A percentile compares a stretch with the other conserved stretches of the same genome.
These are phyloP conservation scores for Mortierella polycephala DNA, from an alignment of 371 early-diverging fungal species.

Conservation along the genomic window DNA sequence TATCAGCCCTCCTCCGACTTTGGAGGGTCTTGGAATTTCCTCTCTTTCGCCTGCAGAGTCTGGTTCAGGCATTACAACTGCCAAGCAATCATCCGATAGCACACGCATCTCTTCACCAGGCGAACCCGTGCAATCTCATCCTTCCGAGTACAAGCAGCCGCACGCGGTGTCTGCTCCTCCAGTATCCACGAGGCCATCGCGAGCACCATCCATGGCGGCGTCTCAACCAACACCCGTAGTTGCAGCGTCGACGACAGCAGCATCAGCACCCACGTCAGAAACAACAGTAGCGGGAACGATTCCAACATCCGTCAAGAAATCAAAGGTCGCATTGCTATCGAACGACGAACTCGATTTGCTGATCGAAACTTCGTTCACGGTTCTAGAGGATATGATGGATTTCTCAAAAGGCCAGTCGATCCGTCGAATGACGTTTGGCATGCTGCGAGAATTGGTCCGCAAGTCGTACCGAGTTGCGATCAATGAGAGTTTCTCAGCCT, in stretches of 20 bases:
- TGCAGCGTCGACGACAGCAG: neutral
- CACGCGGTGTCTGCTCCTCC: neutral
- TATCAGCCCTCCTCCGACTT: neutral
- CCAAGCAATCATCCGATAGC: neutral
- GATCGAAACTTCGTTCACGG: slow-evolving; percentile 50
- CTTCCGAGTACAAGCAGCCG: neutral
- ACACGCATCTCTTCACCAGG: neutral
- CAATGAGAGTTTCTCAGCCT: slow-evolving; percentile 47
- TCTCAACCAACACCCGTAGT: neutral
- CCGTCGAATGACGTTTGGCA: slow-evolving; percentile 52
- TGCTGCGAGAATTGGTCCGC: slow-evolving; percentile 47
- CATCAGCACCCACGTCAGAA: slow-evolving; percentile 1
- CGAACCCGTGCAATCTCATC: too few species aligned
- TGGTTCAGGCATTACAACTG: neutral
- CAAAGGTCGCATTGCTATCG: slow-evolving; percentile 29
- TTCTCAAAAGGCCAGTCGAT: slow-evolving; percentile 53
- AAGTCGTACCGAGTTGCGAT: slow-evolving; percentile 51
- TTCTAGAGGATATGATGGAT: slow-evolving; percentile 53
- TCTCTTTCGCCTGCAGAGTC: neutral
- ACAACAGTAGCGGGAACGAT: neutral
- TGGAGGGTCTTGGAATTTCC: neutral
- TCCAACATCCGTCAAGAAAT: slow-evolving; percentile 4
- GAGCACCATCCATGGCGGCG: too few species aligned
- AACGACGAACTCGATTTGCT: slow-evolving; percentile 46
- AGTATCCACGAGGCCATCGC: neutral